Evolutionary conservation across 768 basidiomycete species (phyloP), one percentile per base, ranked within the genome.

Genomic region (Phaeotremella skinneri): DNA sequence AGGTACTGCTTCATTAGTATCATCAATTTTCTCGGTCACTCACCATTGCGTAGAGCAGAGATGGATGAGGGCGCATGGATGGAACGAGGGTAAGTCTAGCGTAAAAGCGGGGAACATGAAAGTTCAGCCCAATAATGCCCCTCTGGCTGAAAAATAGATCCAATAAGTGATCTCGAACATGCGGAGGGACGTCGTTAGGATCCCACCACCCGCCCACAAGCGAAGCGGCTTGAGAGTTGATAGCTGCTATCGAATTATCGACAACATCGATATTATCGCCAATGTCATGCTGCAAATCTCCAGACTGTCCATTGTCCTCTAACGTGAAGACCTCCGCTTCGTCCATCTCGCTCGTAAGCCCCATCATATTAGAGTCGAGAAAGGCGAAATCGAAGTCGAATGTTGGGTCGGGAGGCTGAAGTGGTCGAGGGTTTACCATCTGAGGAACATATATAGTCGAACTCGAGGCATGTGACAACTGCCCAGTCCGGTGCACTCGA

Each of bases 41-140:
- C 53, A 61, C 59, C 53, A 70, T 65, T 20, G 49, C 57, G 55
- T 67, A 65, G 20, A 70, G 49, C 31, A 67, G 57, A 41, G 63
- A 67, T 2, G 66, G 66, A 52, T 68, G 66, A 26, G 68, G 68
- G 26, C 68, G 39, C 49, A 61, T 58, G 20, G 57, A 34, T 20
- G 60, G 59, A 1, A 62, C 51, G 27, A 61, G 30, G 3, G 65
- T 61, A 2, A 70, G 53, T 14, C 63, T 52, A 21, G 68, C 58
- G 34, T 58, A 59, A 48, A 66, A 66, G 32, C 49, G 9, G 26
- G 42, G 53, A 47, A 57, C 43, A 55, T 58, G 20, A 23, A 62
- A 52, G 11, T 56, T 31, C 21, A 59, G 34, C n/a, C 31, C 42
- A 39, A 59, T 58, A 1, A 53, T 53, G n/a, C 30, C 34, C 14